Evolutionary conservation across 2,329 filamentous ascomycete species (phyloP), one percentile per base, ranked within the genome.

Genomic region (Magnaporthiopsis rhizophila): DNA sequence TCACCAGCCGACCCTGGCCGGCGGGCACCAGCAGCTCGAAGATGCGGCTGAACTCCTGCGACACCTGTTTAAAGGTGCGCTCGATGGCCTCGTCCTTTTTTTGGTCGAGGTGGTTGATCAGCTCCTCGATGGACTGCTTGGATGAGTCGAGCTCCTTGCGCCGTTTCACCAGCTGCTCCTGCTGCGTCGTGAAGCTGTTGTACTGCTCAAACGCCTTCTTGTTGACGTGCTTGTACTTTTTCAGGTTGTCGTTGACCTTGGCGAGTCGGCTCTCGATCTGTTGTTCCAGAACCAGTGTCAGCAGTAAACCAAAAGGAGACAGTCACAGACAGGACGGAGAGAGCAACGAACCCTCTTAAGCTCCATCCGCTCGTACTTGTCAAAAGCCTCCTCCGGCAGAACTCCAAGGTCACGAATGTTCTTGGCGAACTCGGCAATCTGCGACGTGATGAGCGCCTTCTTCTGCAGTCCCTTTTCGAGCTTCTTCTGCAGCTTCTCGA

Each of bases 191-290:
- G 75, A 98, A 99, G 78, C 89, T 96, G 79, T 94, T 96, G 80
- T 98, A 99, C 75, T 99, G 95, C 77, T 99, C 96, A 73, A 98
- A 97, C 0, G 95, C 95, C 79, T 99, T 98, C 80, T 98, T 99
- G 84, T 99, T 99, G 78, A 99, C 93, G 72, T 97, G 92, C 64
- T 92, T 92, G 79, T 95, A 98, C 74, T 97, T 97, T 79, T 98
- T 98, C 64, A 98, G 82, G 0, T 90, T 88, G 70, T 97, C 91
- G 68, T 96, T 96, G 72, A 94, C 92, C 72, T 93, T 96, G 78
- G 95, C 92, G 30, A 98, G 85, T 65, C 89, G 88, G 57, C 79
- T 79, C n/a, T 80, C 80, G 65, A 86, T 85, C 81, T 86, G 66
- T 5, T 13, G 66, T 5, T 13, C 80, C 45, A 6, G 18, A 50